Conservation (phyloP, 179 eudicot genomes). For the Patellifolia procumbens region DNA sequence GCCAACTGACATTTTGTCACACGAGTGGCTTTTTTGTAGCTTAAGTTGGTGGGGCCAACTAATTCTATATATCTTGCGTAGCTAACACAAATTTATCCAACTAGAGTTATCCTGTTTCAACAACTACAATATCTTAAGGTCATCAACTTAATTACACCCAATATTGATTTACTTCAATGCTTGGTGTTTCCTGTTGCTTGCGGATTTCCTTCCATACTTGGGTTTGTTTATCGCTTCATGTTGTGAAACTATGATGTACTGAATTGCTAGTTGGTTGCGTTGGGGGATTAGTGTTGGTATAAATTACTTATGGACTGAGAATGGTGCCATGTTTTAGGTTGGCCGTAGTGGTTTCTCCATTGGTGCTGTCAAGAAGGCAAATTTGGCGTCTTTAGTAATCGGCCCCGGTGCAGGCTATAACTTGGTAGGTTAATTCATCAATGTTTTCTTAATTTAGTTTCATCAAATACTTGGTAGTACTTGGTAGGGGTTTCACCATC, state of each 20-base stretch:
- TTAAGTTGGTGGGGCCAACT: no score
- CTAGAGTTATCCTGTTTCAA: no score
- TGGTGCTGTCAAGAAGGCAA: conserved; percentile 61
- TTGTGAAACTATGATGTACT: neutral
- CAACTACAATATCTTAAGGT: no score
- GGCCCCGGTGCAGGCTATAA: conserved; percentile 95
- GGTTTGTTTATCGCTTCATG: conserved; percentile 1
- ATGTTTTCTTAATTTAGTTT: neutral
- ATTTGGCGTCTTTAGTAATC: conserved; percentile 55
- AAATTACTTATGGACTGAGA: neutral
- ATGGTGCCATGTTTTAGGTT: conserved; percentile 40
- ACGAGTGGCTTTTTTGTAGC: neutral
- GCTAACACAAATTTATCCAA: no score
- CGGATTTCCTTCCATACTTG: neutral
- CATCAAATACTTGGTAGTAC: neutral
- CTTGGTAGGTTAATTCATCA: conserved; percentile 49
- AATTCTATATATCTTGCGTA: no score
- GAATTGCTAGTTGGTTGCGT: neutral
- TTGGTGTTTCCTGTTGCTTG: conserved; percentile 1
- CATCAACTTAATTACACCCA: no score
- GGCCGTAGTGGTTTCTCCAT: conserved; percentile 77
- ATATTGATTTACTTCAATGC: neutral
- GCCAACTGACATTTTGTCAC: no score
- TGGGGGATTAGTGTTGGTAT: neutral
- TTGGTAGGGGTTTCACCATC: no score